phyloP scores from a whole-genome alignment of 2,329 filamentous ascomycete genomes.

The Exophiala alcalophila region DNA sequence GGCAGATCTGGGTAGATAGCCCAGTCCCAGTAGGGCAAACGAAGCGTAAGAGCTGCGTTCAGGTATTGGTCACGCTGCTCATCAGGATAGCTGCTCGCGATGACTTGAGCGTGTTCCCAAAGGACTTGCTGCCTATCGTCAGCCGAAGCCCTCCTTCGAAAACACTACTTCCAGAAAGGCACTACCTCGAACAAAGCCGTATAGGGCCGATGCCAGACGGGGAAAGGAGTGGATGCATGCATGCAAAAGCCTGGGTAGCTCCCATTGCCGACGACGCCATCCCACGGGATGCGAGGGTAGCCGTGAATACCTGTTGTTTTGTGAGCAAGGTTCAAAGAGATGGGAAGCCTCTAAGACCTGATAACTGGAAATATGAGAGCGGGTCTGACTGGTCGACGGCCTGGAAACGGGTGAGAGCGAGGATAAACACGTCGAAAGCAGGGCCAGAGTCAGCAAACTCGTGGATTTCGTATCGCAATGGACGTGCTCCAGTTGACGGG shows the following conservation, averaged over 20 bases:
- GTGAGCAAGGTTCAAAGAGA: constrained; percentile 12
- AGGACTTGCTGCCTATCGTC: constrained; percentile 36
- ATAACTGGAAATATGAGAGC: constrained; percentile 74
- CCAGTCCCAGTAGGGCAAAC: constrained; percentile 53
- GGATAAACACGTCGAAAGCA: constrained; percentile 71
- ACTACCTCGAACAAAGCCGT: constrained; percentile 59
- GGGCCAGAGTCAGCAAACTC: constrained; percentile 59
- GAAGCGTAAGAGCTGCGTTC: constrained; percentile 41
- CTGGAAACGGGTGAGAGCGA: constrained; percentile 71
- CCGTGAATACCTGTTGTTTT: constrained; percentile 73
- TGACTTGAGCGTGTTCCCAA: constrained; percentile 39
- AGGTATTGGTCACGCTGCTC: constrained; percentile 49
- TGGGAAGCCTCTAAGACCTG: constrained; percentile 55
- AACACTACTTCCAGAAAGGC: constrained; percentile 2
- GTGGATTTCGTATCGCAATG: constrained; percentile 63
- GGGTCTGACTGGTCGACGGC: constrained; percentile 60
- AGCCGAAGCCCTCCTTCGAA: neutral
- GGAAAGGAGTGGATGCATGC: constrained; percentile 72
- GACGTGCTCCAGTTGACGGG: constrained; percentile 33
- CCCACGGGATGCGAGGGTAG: constrained; percentile 62
- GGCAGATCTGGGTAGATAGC: constrained; percentile 38
- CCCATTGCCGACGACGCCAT: constrained; percentile 46
- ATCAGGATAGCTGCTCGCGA: constrained; percentile 44
- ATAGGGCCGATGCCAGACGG: constrained; percentile 81
- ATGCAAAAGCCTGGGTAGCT: constrained; percentile 67